phyloP scores from a whole-genome alignment of 768 basidiomycete species.

The Sporobolomyces roseus region DNA sequence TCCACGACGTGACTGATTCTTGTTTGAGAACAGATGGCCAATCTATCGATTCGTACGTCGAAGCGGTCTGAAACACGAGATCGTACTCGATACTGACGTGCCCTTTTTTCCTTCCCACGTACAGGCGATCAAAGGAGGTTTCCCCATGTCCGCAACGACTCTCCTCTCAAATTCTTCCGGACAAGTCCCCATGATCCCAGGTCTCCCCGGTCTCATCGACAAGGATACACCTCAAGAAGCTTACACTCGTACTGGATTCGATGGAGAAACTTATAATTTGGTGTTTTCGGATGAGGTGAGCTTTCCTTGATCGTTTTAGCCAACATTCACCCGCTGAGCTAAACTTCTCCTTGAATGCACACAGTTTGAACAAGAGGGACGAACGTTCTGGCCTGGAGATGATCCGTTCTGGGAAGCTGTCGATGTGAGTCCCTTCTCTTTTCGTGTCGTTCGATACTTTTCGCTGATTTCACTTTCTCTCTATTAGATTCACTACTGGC shows the following conservation, averaged over 20 bases:
- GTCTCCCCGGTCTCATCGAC: slow-evolving; percentile 63
- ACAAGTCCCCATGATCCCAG: slow-evolving; percentile 55
- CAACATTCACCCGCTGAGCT: no score
- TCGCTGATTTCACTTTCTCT: no score
- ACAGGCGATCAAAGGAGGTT: slow-evolving; percentile 67
- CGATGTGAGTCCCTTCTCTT: no score
- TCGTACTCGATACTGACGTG: background rate
- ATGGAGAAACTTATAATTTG: slow-evolving; percentile 72
- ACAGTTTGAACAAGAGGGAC: slow-evolving; percentile 64
- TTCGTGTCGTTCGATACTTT: no score
- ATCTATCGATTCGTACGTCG: slow-evolving; percentile 63
- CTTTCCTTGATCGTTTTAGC: background rate
- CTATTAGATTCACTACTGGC: slow-evolving; percentile 52
- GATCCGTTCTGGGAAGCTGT: slow-evolving; percentile 51
- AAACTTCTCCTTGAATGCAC: no score
- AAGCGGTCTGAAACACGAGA: no score
- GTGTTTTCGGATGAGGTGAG: slow-evolving; percentile 78
- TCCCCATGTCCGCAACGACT: background rate
- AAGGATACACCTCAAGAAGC: slow-evolving; percentile 63
- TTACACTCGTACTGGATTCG: slow-evolving; percentile 62
- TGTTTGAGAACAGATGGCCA: slow-evolving; percentile 57
- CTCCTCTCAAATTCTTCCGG: slow-evolving; percentile 60
- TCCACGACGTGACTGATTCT: background rate
- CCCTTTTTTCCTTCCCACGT: background rate
- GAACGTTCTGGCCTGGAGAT: slow-evolving; percentile 60